A percentile compares a stretch with the other conserved stretches of the same genome.
phyloP scores from a whole-genome alignment of 2,329 filamentous ascomycete genomes.

The Tolypocladium tropicale region DNA sequence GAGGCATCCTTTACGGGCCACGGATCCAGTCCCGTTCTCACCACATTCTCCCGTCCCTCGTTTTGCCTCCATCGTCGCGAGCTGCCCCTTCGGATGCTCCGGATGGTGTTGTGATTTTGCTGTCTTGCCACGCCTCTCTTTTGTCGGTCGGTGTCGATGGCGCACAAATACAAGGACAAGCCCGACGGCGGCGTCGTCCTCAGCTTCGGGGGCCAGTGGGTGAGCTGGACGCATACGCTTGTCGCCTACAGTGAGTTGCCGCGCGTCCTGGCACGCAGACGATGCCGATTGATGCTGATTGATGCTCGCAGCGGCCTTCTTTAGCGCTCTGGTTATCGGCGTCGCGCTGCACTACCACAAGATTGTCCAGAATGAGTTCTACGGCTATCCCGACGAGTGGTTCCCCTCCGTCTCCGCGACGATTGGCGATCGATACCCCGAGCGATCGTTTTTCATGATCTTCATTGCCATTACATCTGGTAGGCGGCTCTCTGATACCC shows the following conservation, averaged over 20 bases:
- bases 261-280: not conserved
- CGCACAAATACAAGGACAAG: constrained; percentile 52
- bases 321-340: constrained; percentile 77
- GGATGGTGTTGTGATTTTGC: constrained; percentile 18
- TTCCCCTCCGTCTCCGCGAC: constrained; percentile 94
- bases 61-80: not conserved
- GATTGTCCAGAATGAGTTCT: constrained; percentile 96
- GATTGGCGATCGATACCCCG: constrained; percentile 93
- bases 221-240: constrained; percentile 78
- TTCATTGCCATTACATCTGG: constrained; percentile 95
- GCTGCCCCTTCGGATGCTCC: constrained; percentile 16
- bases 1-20: constrained; percentile 2
- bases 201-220: constrained; percentile 74
- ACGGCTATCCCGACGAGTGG: constrained; percentile 91
- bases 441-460: constrained; percentile 92
- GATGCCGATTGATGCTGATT: constrained; percentile 9
- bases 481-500: constrained; percentile 22
- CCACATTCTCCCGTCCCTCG: constrained; percentile 4
- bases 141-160: constrained; percentile 17
- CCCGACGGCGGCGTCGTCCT: constrained; percentile 48
- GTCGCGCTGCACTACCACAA: constrained; percentile 82
- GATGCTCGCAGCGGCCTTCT: constrained; percentile 56
- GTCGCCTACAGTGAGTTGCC: constrained; percentile 62
- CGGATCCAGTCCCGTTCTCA: constrained; percentile 1
- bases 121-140: constrained; percentile 8